Conservation (phyloP, 2,329 filamentous ascomycete genomes). For the Penicillium vulpinum region DNA sequence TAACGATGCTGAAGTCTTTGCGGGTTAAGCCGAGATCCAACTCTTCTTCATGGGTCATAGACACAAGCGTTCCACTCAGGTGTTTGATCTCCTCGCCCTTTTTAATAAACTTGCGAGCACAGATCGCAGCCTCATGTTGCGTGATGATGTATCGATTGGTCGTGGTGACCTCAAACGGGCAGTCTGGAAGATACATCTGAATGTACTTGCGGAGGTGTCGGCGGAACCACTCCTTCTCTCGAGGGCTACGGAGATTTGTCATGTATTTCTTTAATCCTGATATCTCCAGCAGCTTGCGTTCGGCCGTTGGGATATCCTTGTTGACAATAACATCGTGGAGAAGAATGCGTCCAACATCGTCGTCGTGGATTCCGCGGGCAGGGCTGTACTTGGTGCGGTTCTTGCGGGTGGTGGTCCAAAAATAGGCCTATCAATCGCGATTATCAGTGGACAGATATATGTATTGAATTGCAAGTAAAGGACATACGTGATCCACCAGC, state of each 20-base stretch:
- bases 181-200: constrained; percentile 89
- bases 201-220: constrained; percentile 87
- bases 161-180: constrained; percentile 87
- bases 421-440: constrained; percentile 68
- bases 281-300: constrained; percentile 69
- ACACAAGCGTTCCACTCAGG: constrained; percentile 84
- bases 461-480: constrained; percentile 7
- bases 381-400: constrained; percentile 84
- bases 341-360: constrained; percentile 61
- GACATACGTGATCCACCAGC: constrained; percentile 86
- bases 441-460: constrained; percentile 16
- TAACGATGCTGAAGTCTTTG: constrained; percentile 95
- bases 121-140: constrained; percentile 83
- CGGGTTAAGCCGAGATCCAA: constrained; percentile 74
- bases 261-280: constrained; percentile 73
- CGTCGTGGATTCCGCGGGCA: constrained; percentile 72
- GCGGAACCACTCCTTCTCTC: constrained; percentile 83
- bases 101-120: constrained; percentile 74
- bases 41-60: constrained; percentile 90
- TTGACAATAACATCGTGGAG: constrained; percentile 69
- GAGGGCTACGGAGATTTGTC: constrained; percentile 66
- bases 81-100: constrained; percentile 88
- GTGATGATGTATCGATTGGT: constrained; percentile 95
- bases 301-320: constrained; percentile 70
- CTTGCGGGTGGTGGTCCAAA: constrained; percentile 95